Conservation (phyloP, 371 early-diverging fungal genomes). For the Coemansia sp. region DNA sequence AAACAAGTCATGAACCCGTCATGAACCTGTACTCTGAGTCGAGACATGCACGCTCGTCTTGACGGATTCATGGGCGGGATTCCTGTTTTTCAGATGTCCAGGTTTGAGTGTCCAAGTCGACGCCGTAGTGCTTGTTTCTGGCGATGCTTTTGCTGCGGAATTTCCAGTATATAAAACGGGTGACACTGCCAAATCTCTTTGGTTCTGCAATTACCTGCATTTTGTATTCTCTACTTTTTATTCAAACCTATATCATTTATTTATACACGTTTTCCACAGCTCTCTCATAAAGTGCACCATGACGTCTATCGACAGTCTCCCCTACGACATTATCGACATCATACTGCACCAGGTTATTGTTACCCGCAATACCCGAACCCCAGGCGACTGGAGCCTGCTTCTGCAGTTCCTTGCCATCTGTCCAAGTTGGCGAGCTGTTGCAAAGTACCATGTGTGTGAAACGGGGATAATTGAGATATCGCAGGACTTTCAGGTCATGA, state of each 20-base stretch:
- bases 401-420: slow-evolving; percentile 5
- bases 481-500: slow-evolving; percentile 2
- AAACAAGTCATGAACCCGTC: too few relatives aligned
- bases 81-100: too few relatives aligned
- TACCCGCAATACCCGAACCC: neutral
- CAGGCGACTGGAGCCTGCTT: slow-evolving; percentile 4
- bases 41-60: too few relatives aligned
- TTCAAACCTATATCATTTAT: neutral
- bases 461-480: slow-evolving; percentile 10
- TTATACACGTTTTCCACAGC: neutral
- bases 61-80: too few relatives aligned
- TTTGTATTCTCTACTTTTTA: neutral
- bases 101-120: too few relatives aligned
- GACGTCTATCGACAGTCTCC: slow-evolving; percentile 5
- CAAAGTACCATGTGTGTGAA: neutral
- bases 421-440: slow-evolving; percentile 8
- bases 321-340: neutral
- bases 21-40: too few relatives aligned
- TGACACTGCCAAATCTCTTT: neutral
- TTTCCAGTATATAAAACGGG: neutral
- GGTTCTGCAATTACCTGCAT: neutral
- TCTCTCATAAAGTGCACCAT: neutral
- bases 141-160: neutral
- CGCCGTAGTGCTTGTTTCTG: too few relatives aligned
- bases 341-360: slow-evolving; percentile 5